phyloP scores from a whole-genome alignment of 1,139 yeast species.

The Sugiyamaella novakii region DNA sequence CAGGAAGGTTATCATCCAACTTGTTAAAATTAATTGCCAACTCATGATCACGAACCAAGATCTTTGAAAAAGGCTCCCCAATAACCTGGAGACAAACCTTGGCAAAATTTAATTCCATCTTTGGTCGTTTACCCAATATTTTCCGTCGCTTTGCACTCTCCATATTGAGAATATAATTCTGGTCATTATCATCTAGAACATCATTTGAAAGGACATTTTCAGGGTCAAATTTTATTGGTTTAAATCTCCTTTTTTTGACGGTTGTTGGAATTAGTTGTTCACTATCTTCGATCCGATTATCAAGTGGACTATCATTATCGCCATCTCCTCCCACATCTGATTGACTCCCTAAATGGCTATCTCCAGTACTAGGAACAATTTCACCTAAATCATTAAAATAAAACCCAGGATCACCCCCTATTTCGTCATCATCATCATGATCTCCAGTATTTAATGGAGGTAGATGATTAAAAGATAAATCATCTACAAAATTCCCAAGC shows the following conservation, averaged over 20 bases:
- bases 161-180: conserved; percentile 19
- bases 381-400: conserved; percentile 18
- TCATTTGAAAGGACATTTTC: conserved; percentile 10
- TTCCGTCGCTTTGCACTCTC: conserved; percentile 6
- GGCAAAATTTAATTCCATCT: not conserved
- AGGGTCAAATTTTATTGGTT: conserved; percentile 2
- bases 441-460: not conserved
- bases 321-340: not conserved
- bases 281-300: not conserved
- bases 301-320: not conserved
- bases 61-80: conserved; percentile 16
- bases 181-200: conserved; percentile 1
- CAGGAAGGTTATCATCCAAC: too few species aligned
- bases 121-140: conserved; percentile 5
- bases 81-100: conserved; percentile 8
- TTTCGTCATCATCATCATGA: conserved; percentile 9
- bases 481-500: not conserved
- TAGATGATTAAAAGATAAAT: not conserved
- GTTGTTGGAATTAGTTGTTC: not conserved
- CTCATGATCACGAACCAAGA: conserved; percentile 8
- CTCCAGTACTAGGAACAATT: not conserved
- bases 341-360: not conserved
- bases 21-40: too few species aligned
- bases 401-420: conserved; percentile 14
- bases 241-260: not conserved